A percentile compares a stretch with the other conserved stretches of the same genome.
These are phyloP conservation scores for Limtongia smithiae DNA, from an alignment of 805 yeast genomes.

Conservation along the genomic window DNA sequence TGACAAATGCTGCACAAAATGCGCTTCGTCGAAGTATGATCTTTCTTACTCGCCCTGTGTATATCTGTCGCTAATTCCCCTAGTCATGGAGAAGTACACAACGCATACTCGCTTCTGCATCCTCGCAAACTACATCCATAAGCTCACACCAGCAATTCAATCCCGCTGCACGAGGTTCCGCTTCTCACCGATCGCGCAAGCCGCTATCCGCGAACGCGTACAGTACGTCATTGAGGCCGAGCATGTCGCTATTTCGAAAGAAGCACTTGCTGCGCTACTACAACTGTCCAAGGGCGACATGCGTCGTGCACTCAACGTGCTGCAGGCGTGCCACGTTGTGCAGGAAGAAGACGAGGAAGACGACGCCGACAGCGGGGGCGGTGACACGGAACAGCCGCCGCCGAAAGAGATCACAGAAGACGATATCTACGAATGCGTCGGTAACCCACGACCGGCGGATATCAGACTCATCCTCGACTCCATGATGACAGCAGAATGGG, in stretches of 20 bases:
- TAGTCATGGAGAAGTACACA: conserved; percentile 78
- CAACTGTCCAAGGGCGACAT: conserved; percentile 87
- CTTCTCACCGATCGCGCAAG: conserved; percentile 72
- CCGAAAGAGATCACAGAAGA: conserved; percentile 65
- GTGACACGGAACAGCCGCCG: too few species aligned
- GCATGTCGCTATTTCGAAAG: conserved; percentile 51
- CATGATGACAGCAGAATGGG: conserved; percentile 84
- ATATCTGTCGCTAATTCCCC: neutral
- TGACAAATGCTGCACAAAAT: conserved; percentile 95
- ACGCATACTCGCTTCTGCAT: conserved; percentile 88
- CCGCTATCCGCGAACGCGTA: conserved; percentile 66
- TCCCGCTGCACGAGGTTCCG: conserved; percentile 95
- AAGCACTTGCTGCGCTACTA: conserved; percentile 65
- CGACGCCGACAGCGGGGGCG: conserved; percentile 39
- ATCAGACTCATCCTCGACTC: conserved; percentile 71
- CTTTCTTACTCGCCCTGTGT: conserved; percentile 67
- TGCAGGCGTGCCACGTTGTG: conserved; percentile 91
- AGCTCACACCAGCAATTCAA: conserved; percentile 87
- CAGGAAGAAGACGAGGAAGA: conserved; percentile 21
- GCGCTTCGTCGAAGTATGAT: conserved; percentile 90
- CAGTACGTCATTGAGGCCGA: conserved; percentile 68
- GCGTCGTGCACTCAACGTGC: conserved; percentile 89
- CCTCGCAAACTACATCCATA: conserved; percentile 93
- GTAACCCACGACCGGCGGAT: conserved; percentile 90
- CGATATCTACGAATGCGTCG: conserved; percentile 89